Conservation (phyloP, 1,284 basidiomycete genomes). For the Fomitopsis betulina region DNA sequence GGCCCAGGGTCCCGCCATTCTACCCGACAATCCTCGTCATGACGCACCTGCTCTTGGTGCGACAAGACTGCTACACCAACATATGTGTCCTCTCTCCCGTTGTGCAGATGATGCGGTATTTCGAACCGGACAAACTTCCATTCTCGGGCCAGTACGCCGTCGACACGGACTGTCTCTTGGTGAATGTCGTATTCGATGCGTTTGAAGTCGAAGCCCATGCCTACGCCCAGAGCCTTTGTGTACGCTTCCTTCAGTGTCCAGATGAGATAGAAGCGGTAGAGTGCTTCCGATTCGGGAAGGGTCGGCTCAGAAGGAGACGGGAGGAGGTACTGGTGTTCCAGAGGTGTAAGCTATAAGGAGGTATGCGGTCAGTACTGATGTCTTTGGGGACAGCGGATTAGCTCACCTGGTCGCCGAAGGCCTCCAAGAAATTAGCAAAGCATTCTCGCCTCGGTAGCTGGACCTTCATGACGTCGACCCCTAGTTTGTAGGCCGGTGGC, state of each 20-base stretch:
- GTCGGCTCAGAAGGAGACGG: constrained; percentile 18
- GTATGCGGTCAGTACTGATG: not conserved
- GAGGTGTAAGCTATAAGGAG: constrained; percentile 45
- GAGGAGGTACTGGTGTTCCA: constrained; percentile 44
- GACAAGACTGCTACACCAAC: constrained; percentile 61
- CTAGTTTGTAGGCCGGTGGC: constrained; percentile 57
- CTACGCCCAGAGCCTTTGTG: constrained; percentile 77
- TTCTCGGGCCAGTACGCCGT: constrained; percentile 48
- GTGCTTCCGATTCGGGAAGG: constrained; percentile 37
- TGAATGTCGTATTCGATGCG: constrained; percentile 65
- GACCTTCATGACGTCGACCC: constrained; percentile 78
- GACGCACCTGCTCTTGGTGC: constrained; percentile 17
- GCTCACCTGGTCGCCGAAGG: constrained; percentile 61
- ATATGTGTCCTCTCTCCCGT: constrained; percentile 42
- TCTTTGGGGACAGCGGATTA: not conserved
- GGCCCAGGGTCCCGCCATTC: constrained; percentile 7
- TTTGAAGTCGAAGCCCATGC: constrained; percentile 76
- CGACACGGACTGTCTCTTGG: constrained; percentile 48
- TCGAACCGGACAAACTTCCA: constrained; percentile 67
- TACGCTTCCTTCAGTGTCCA: constrained; percentile 89
- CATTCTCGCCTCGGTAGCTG: constrained; percentile 53
- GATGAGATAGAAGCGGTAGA: constrained; percentile 66
- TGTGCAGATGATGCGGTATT: constrained; percentile 22
- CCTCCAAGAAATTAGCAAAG: constrained; percentile 55
- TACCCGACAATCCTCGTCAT: constrained; percentile 12